Percentiles rank a stretch among this genome's conserved stretches.
Conservation (phyloP, 164 flowering plant species). For the Vitis cinerea region DNA sequence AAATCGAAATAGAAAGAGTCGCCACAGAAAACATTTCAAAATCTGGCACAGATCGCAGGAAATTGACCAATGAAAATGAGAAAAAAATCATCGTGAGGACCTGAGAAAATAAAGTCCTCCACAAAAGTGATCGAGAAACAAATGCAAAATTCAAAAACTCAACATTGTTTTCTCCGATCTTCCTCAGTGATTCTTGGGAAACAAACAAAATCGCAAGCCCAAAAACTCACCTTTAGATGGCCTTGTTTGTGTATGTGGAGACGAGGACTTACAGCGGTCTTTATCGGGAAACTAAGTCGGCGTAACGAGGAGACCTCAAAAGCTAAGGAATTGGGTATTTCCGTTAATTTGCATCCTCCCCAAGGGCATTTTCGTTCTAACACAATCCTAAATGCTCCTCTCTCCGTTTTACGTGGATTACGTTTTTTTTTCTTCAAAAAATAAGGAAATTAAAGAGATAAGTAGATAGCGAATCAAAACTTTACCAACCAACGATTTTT, state of each 20-base stretch:
- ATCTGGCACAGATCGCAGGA: background rate
- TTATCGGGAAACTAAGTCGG: slow-evolving; percentile 3
- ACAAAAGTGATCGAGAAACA: no score
- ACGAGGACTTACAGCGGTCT: slow-evolving; percentile 4
- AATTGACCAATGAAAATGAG: background rate
- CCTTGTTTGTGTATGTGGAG: background rate
- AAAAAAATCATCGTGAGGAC: background rate
- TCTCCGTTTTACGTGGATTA: no score
- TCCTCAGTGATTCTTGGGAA: background rate
- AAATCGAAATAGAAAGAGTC: background rate
- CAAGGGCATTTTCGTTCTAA: slow-evolving; percentile 10
- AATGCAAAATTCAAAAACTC: no score
- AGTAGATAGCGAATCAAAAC: no score
- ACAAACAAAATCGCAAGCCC: background rate
- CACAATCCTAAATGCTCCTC: no score
- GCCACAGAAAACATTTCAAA: background rate
- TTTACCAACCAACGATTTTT: no score
- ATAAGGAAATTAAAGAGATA: no score
- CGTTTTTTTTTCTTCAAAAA: no score
- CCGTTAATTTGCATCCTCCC: background rate
- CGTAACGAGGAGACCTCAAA: slow-evolving; percentile 1
- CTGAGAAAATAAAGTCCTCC: no score
- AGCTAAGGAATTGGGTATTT: slow-evolving; percentile 20
- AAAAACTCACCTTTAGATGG: background rate
- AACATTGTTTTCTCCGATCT: no score